Conservation (phyloP, 352 stramenopile species). For the Phytophthora tubulina region DNA sequence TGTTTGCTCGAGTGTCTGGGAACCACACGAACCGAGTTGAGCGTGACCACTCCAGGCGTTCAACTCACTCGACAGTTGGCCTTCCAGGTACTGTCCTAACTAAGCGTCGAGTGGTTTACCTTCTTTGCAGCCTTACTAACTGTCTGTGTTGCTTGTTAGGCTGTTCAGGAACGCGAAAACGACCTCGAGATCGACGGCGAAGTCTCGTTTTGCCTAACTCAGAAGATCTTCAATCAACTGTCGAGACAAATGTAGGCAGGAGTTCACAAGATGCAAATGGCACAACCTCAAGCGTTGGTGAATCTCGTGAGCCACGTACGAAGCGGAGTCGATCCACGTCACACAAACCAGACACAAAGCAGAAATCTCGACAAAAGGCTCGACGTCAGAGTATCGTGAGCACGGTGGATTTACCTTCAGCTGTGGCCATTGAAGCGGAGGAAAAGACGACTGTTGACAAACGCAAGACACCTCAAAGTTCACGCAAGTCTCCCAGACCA, state of each 20-base stretch:
- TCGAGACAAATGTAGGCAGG: conserved; percentile 2
- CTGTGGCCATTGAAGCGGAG: neutral
- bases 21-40: neutral
- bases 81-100: conserved; percentile 18
- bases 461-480: conserved; percentile 19
- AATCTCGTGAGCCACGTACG: conserved; percentile 3
- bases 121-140: conserved; percentile 1
- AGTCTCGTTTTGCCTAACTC: conserved; percentile 43
- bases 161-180: conserved; percentile 34
- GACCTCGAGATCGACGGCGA: conserved; percentile 36
- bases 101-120: neutral
- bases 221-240: conserved; percentile 31
- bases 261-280: conserved; percentile 10
- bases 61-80: neutral
- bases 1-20: conserved; percentile 13
- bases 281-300: conserved; percentile 4
- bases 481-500: conserved; percentile 16
- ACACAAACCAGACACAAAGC: conserved; percentile 9
- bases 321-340: conserved; percentile 22
- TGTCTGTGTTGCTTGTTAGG: conserved; percentile 11
- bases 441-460: conserved; percentile 8
- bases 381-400: conserved; percentile 56
- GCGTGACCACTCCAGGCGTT: neutral
- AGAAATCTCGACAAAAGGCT: conserved; percentile 34
- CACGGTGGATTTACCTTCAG: conserved; percentile 29